Evolutionary conservation across 116 monocot species (phyloP), one percentile per base, ranked within the genome.

Genomic region (Zostera marina): DNA sequence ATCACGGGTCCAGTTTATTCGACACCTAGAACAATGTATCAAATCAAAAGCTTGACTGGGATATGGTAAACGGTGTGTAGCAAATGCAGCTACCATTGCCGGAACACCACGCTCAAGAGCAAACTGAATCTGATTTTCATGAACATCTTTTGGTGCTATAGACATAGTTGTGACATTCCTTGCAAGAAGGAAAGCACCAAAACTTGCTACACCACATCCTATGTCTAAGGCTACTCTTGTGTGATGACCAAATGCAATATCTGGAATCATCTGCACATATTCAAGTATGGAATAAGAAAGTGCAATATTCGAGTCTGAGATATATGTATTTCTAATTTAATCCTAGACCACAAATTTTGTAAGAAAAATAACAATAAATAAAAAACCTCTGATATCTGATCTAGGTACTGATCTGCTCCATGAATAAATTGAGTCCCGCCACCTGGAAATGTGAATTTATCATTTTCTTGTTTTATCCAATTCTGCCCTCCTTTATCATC

Each of bases 101-200:
- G 98, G 90, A 26, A 98, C 90, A 66, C 90, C 86, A 69, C 90
- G 98, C 49, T 98, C 98, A 47, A 98, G 90, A 54, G 90, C 98
- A 85, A 98, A 98, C 61, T 98, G 98, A 72, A 98, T 86, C 53
- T 98, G 98, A 67, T 98, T 98, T 55, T 89, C 89, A 62, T 96
- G 96, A 47, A 85, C 82, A 74, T 96, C 96, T 72, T 89, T 96
- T 42, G 98, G 98, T 53, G 98, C 98, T 54, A 90, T 71, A n/a
- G 98, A 98, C 52, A 98, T 45, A 44, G 98, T 90, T 45, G 76
- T 43, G 44, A 98, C 98, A 66, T 90, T 70, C 10, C 83, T 54
- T 68, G 86, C 76, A 56, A 98, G 64, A 39, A 98, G 59, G 68
- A 79, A 80, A 42, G 86, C 90, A 60, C 98, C 90, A 71, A 98